These are phyloP conservation scores for Monosporozyma unispora DNA, from an alignment of 805 yeast genomes.

Conservation along the genomic window DNA sequence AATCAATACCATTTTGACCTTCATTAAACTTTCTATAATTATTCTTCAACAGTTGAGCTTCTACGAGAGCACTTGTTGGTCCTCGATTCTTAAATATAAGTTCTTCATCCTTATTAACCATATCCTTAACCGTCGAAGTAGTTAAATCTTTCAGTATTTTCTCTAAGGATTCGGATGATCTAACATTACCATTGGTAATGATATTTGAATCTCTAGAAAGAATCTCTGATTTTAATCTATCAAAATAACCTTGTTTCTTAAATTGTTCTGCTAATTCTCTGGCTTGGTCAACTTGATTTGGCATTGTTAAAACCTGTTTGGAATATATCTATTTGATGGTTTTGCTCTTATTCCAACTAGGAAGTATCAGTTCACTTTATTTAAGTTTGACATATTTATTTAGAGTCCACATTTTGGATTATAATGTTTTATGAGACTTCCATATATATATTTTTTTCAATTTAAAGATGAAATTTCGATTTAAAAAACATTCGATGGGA, in stretches of 20 bases:
- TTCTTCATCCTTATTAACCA: constrained; percentile 25
- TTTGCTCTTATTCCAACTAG: too few relatives aligned
- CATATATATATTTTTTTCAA: too few relatives aligned
- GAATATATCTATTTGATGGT: too few relatives aligned
- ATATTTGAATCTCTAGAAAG: constrained; percentile 8
- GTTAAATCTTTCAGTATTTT: constrained; percentile 15
- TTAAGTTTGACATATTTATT: too few relatives aligned
- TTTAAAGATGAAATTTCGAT: background rate
- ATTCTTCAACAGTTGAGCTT: constrained; percentile 25
- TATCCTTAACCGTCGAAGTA: constrained; percentile 16
- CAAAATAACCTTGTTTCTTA: constrained; percentile 29
- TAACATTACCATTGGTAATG: background rate
- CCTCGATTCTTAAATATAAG: constrained; percentile 29
- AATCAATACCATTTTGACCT: constrained; percentile 12
- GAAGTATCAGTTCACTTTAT: too few relatives aligned
- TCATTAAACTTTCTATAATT: constrained; percentile 17
- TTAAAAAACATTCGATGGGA: too few relatives aligned
- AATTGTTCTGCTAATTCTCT: constrained; percentile 22
- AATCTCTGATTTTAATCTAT: constrained; percentile 22
- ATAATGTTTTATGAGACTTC: too few relatives aligned
- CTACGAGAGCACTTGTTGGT: constrained; percentile 28
- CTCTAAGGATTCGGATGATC: constrained; percentile 3
- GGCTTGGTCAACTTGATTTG: constrained; percentile 9
- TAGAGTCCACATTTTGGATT: too few relatives aligned
- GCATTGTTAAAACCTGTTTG: too few relatives aligned